Conservation (phyloP, 352 stramenopile species). For the Aphanomyces invadans region DNA sequence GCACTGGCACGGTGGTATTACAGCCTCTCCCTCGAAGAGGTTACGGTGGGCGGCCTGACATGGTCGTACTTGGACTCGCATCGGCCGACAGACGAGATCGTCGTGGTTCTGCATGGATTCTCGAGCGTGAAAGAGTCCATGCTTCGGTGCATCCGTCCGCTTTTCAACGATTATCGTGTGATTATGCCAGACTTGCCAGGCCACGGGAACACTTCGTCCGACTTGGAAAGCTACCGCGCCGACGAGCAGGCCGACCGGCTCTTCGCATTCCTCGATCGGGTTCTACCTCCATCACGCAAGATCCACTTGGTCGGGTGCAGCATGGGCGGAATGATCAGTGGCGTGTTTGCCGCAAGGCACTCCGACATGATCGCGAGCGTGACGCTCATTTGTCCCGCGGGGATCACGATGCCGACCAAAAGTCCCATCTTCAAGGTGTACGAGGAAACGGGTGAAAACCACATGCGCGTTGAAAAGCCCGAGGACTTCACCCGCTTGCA, state of each 20-base stretch:
- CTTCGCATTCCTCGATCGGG: conserved; percentile 47
- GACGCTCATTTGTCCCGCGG: conserved; percentile 67
- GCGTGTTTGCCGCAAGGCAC: conserved; percentile 58
- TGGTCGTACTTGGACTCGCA: conserved; percentile 61
- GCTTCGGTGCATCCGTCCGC: conserved; percentile 39
- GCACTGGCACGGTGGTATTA: conserved; percentile 45
- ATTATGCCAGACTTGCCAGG: conserved; percentile 64
- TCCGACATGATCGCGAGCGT: conserved; percentile 45
- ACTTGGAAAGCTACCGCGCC: conserved; percentile 41
- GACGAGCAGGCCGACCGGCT: conserved; percentile 45
- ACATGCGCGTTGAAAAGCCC: conserved; percentile 48
- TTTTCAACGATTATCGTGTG: conserved; percentile 48
- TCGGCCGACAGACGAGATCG: conserved; percentile 34
- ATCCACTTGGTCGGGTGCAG: conserved; percentile 68
- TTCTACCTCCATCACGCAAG: conserved; percentile 41
- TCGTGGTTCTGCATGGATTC: conserved; percentile 70
- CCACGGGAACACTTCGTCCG: conserved; percentile 47
- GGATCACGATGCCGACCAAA: conserved; percentile 57
- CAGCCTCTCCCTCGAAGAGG: conserved; percentile 43
- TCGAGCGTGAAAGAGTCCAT: conserved; percentile 63
- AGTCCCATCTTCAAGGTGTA: conserved; percentile 49
- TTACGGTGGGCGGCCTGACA: conserved; percentile 42
- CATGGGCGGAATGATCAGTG: conserved; percentile 70
- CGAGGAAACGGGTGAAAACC: conserved; percentile 51
- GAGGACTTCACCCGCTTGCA: conserved; percentile 59